Conservation (phyloP, 345 rosid genomes). For the Eucalyptus caleyi region DNA sequence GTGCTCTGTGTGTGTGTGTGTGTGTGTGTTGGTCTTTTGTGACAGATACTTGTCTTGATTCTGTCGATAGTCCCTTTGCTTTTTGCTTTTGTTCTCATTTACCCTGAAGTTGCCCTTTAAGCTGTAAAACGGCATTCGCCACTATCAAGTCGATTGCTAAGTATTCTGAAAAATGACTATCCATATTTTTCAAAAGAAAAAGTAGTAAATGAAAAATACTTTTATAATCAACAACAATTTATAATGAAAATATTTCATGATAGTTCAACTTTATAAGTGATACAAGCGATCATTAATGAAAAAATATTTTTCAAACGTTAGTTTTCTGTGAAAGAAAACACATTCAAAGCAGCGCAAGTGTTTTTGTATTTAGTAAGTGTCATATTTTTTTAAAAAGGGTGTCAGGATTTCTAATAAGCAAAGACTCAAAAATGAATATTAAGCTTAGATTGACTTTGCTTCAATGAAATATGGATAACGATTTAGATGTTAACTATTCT, state of each 20-base stretch:
- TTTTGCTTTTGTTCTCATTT: neutral
- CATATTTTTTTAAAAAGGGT: neutral
- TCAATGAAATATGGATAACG: neutral
- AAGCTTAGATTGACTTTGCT: neutral
- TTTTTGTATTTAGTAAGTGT: neutral
- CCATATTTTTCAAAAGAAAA: neutral
- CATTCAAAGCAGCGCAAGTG: neutral
- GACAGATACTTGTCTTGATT: neutral
- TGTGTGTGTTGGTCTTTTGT: neutral
- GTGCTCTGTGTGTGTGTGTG: neutral
- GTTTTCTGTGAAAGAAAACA: neutral
- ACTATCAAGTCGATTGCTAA: neutral
- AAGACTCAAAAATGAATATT: neutral
- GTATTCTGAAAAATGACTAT: neutral
- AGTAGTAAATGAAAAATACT: neutral
- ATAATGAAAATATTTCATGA: neutral
- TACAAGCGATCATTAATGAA: neutral
- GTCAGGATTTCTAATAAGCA: neutral
- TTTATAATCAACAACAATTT: neutral
- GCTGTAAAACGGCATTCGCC: neutral
- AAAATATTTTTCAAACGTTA: fast-evolving
- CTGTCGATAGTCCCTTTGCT: neutral
- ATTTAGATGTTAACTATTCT: neutral
- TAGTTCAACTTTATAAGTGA: fast-evolving
- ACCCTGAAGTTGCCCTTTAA: neutral